Evolutionary conservation across 2,329 filamentous ascomycete genomes (phyloP).

Genomic region (Clarireedia paspali): DNA sequence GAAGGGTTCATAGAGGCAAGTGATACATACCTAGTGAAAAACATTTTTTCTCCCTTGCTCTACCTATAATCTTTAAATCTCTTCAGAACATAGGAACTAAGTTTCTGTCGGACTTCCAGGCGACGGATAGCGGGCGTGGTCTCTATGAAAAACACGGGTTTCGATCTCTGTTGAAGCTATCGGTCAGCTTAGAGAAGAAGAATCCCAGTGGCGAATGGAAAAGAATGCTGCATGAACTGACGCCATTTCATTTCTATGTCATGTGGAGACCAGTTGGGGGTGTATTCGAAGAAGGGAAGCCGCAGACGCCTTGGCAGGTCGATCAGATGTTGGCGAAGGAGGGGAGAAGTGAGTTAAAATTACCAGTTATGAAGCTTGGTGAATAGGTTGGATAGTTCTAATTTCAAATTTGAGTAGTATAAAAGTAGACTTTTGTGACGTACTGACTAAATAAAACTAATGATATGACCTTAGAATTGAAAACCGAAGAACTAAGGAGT

Average conservation of each 20-base stretch:
- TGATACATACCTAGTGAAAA: neutral
- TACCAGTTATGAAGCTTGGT: neutral
- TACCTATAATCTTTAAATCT: neutral
- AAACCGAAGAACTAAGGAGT: too few species aligned
- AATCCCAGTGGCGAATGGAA: constrained; percentile 4
- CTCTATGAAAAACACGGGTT: constrained; percentile 3
- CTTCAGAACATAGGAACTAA: neutral
- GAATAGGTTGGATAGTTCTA: too few species aligned
- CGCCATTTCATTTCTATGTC: neutral
- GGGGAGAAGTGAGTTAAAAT: neutral
- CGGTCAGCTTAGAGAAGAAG: constrained; percentile 6
- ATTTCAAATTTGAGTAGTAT: too few species aligned
- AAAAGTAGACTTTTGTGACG: too few species aligned
- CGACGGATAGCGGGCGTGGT: neutral
- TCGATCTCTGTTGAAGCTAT: neutral
- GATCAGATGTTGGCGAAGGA: neutral
- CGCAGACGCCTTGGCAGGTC: neutral
- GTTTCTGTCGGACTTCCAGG: neutral
- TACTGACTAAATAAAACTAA: too few species aligned
- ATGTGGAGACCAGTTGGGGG: neutral
- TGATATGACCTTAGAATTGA: too few species aligned
- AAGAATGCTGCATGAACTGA: neutral
- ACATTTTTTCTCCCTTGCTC: neutral
- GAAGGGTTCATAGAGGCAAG: neutral
- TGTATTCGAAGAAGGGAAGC: neutral